Percentiles rank a stretch among this genome's conserved stretches.
phyloP scores from a whole-genome alignment of 1,139 yeast species.

The Citeromyces hawaiiensis region DNA sequence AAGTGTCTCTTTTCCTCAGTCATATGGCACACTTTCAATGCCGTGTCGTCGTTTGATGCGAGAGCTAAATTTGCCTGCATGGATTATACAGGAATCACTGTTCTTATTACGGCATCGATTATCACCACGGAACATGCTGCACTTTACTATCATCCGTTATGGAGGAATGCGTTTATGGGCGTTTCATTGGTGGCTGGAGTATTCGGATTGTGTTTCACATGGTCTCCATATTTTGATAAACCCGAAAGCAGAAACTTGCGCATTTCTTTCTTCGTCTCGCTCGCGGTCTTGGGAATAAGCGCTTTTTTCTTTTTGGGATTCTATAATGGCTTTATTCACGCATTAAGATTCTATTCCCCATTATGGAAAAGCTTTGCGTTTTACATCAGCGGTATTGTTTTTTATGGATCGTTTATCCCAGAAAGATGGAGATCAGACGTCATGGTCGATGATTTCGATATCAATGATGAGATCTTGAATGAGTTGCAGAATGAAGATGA shows the following conservation, averaged over 20 bases:
- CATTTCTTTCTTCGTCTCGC: slow-evolving; percentile 69
- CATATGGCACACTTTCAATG: slow-evolving; percentile 86
- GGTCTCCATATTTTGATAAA: slow-evolving; percentile 82
- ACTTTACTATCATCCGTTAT: slow-evolving; percentile 45
- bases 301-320: slow-evolving; percentile 47
- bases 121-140: slow-evolving; percentile 77
- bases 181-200: slow-evolving; percentile 57
- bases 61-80: slow-evolving; percentile 80
- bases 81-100: slow-evolving; percentile 90
- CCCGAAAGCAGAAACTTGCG: slow-evolving; percentile 76
- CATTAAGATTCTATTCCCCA: slow-evolving; percentile 47
- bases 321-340: slow-evolving; percentile 39
- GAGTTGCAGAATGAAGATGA: slow-evolving; percentile 21
- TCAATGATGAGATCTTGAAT: slow-evolving; percentile 26
- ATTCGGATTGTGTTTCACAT: slow-evolving; percentile 66
- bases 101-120: slow-evolving; percentile 82
- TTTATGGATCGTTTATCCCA: slow-evolving; percentile 82
- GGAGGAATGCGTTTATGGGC: slow-evolving; percentile 33
- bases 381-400: slow-evolving; percentile 73
- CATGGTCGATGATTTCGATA: slow-evolving; percentile 30
- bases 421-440: slow-evolving; percentile 73
- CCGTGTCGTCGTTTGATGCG: slow-evolving; percentile 51
- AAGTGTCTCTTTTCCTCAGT: slow-evolving; percentile 70
- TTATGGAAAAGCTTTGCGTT: slow-evolving; percentile 53
- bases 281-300: slow-evolving; percentile 63